A percentile compares a stretch with the other conserved stretches of the same genome.
Evolutionary conservation across 2,329 filamentous ascomycete genomes (phyloP).

Genomic region (Apiospora marii): DNA sequence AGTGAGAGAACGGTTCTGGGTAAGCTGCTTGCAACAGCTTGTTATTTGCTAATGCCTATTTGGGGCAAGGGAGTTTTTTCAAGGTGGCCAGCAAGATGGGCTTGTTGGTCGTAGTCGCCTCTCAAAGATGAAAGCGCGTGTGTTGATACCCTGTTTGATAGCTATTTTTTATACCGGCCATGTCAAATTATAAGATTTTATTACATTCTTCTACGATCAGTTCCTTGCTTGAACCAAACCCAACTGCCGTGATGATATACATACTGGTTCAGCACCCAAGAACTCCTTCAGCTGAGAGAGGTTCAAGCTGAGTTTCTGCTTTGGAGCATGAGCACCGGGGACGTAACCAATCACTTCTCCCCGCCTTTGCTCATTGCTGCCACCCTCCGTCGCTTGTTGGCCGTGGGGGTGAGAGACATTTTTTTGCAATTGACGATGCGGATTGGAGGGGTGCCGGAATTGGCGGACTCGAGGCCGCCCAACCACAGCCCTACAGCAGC

Average conservation of each 20-base stretch:
- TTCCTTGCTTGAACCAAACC: background rate
- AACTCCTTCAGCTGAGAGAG: background rate
- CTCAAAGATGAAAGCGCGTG: conserved; percentile 16
- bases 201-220: background rate
- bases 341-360: background rate
- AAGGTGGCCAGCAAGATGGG: conserved; percentile 1
- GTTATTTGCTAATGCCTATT: conserved; percentile 6
- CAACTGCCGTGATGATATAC: background rate
- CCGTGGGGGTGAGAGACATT: background rate
- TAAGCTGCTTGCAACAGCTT: background rate
- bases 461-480: conserved; percentile 6
- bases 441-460: background rate
- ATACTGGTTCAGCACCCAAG: background rate
- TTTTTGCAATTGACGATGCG: background rate
- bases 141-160: conserved; percentile 22
- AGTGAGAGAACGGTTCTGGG: background rate
- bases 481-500: background rate
- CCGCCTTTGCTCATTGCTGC: background rate
- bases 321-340: background rate
- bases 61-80: conserved; percentile 4
- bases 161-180: background rate
- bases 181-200: background rate
- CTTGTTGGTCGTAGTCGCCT: conserved; percentile 3
- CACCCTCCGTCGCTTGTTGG: background rate
- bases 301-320: background rate